These are phyloP conservation scores for Flaveria ramosissima DNA, from an alignment of 129 eudicot species.

Conservation along the genomic window DNA sequence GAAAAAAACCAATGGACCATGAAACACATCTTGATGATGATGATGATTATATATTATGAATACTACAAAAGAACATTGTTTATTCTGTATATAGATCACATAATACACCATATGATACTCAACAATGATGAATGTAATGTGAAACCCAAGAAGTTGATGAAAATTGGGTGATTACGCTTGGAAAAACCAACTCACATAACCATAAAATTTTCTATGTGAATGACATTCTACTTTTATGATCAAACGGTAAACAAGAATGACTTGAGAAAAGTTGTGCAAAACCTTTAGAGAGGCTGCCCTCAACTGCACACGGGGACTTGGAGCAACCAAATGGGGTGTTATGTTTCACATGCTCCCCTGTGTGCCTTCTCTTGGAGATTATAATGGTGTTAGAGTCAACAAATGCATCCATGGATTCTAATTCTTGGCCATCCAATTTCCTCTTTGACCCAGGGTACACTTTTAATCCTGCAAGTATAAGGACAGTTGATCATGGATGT, in stretches of 20 bases:
- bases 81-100: slow-evolving; percentile 35
- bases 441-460: slow-evolving; percentile 68
- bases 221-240: slow-evolving; percentile 47
- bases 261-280: slow-evolving; percentile 72
- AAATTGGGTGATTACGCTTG: slow-evolving; percentile 14
- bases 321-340: slow-evolving; percentile 38
- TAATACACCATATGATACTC: slow-evolving; percentile 13
- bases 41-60: background rate
- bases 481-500: slow-evolving; percentile 7
- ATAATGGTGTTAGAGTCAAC: background rate
- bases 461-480: slow-evolving; percentile 56
- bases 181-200: slow-evolving; percentile 20
- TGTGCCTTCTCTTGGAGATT: slow-evolving; percentile 46
- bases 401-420: slow-evolving; percentile 26
- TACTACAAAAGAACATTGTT: slow-evolving; percentile 1
- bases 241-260: slow-evolving; percentile 52
- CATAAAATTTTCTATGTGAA: slow-evolving; percentile 30
- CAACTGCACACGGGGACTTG: slow-evolving; percentile 69
- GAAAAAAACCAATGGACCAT: background rate
- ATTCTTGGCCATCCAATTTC: slow-evolving; percentile 42
- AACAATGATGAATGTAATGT: slow-evolving; percentile 24
- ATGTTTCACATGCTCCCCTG: background rate
- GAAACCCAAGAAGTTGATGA: background rate
- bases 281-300: slow-evolving; percentile 82
- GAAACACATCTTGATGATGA: background rate